Evolutionary conservation across 257 asterid species (phyloP).

Genomic region (Buddleja alternifolia): DNA sequence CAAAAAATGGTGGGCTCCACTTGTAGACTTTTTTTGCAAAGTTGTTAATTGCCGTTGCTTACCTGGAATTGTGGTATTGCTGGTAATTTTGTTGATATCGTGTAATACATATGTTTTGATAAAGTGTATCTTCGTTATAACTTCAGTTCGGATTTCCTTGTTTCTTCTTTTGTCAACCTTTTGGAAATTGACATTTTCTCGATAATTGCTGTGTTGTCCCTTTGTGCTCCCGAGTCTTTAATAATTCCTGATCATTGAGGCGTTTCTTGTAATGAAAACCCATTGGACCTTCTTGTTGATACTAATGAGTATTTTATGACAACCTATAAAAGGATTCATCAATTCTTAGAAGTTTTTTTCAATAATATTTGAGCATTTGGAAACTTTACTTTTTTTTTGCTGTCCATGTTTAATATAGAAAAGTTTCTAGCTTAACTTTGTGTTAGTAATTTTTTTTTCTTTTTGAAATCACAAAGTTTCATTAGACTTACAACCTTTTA

Average conservation of each 20-base stretch:
- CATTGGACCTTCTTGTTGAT: no score
- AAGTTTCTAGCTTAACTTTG: background rate
- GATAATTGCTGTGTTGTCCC: slow-evolving; percentile 2
- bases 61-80: background rate
- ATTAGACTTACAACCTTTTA: background rate
- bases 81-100: background rate
- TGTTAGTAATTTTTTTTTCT: background rate
- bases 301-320: no score
- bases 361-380: no score
- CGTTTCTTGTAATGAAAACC: no score
- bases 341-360: no score
- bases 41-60: background rate
- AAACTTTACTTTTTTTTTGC: no score
- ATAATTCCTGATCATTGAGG: no score
- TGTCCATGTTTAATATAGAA: no score
- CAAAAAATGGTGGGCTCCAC: slow-evolving; percentile 65
- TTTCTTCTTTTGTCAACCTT: background rate
- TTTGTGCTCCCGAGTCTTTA: background rate
- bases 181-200: background rate
- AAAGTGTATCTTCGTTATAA: background rate
- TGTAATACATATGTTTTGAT: background rate
- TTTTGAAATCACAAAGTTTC: background rate
- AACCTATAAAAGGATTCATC: no score
- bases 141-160: background rate
- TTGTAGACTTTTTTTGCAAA: background rate